A percentile compares a stretch with the other conserved stretches of the same genome.
These are phyloP conservation scores for Lactarius akahatsu DNA, from an alignment of 768 basidiomycete genomes.

Conservation along the genomic window DNA sequence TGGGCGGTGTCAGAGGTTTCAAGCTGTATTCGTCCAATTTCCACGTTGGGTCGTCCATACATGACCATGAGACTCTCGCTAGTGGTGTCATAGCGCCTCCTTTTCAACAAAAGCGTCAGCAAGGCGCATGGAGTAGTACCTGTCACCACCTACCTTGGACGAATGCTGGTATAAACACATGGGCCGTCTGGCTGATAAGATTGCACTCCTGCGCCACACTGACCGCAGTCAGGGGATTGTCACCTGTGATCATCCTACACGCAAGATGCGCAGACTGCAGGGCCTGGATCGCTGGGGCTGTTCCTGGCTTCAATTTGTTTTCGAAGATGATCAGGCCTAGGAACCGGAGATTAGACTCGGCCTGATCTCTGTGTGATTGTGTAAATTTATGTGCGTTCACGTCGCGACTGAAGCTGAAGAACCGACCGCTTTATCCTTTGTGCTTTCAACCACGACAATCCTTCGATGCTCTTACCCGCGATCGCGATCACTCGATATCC, in stretches of 20 bases:
- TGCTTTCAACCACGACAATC: conserved; percentile 94
- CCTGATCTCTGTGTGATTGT: conserved; percentile 74
- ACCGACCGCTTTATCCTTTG: conserved; percentile 89
- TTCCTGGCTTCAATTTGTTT: conserved; percentile 93
- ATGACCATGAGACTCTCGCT: conserved; percentile 83
- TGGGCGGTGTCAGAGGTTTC: conserved; percentile 70
- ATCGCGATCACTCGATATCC: conserved; percentile 98
- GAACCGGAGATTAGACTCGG: conserved; percentile 86
- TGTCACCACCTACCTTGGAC: conserved; percentile 51
- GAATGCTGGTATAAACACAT: conserved; percentile 86
- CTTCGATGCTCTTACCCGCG: conserved; percentile 93
- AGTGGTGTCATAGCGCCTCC: conserved; percentile 52
- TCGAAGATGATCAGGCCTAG: conserved; percentile 97
- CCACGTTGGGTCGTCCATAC: conserved; percentile 83
- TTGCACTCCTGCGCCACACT: conserved; percentile 95
- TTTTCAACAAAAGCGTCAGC: conserved; percentile 31
- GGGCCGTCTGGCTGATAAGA: conserved; percentile 81
- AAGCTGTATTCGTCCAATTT: conserved; percentile 88
- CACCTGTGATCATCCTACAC: conserved; percentile 97
- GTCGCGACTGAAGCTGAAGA: neutral
- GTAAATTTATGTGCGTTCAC: conserved; percentile 13
- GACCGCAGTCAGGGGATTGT: conserved; percentile 94
- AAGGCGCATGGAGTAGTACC: neutral
- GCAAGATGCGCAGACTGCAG: conserved; percentile 88
- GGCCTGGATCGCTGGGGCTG: conserved; percentile 84